A percentile compares a stretch with the other conserved stretches of the same genome.
These are phyloP conservation scores for Trypanosoma theileri DNA, from an alignment of 208 protist species.

Conservation along the genomic window DNA sequence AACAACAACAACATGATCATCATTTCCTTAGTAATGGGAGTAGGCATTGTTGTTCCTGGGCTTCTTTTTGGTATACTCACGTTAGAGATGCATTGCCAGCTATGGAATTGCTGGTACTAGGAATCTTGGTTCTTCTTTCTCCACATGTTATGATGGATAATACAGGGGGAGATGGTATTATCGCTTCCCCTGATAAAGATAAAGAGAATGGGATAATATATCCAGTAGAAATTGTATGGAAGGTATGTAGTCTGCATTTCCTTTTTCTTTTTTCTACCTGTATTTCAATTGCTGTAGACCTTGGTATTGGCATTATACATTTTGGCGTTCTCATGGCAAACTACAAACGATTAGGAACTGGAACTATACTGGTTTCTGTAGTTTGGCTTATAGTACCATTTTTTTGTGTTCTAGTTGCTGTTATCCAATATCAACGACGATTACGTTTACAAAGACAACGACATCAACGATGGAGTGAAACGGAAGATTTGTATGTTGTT, in stretches of 20 bases:
- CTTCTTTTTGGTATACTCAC: too few species aligned
- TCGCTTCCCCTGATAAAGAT: constrained; percentile 4
- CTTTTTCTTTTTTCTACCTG: constrained; percentile 62
- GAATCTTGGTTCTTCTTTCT: constrained; percentile 62
- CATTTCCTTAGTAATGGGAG: too few species aligned
- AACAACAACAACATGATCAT: too few species aligned
- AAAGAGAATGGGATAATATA: constrained; percentile 6
- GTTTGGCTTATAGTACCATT: constrained; percentile 60
- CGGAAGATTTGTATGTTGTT: background rate
- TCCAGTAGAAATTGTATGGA: constrained; percentile 60
- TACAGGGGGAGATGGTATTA: constrained; percentile 10
- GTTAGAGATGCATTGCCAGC: constrained; percentile 30
- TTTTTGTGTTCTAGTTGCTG: constrained; percentile 29
- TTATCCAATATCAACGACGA: background rate
- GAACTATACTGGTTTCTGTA: constrained; percentile 47
- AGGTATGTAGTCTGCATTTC: constrained; percentile 61
- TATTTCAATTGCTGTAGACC: constrained; percentile 37
- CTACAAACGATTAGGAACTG: constrained; percentile 34
- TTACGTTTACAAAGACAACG: background rate
- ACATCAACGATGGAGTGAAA: background rate
- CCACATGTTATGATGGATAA: constrained; percentile 57
- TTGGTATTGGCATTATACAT: constrained; percentile 64
- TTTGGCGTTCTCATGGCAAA: constrained; percentile 57
- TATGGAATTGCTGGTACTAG: constrained; percentile 64
- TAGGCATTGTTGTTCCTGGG: too few species aligned